Evolutionary conservation across 306 rosid genomes (phyloP), one percentile per base, ranked within the genome.

Genomic region (Lotus japonicus): DNA sequence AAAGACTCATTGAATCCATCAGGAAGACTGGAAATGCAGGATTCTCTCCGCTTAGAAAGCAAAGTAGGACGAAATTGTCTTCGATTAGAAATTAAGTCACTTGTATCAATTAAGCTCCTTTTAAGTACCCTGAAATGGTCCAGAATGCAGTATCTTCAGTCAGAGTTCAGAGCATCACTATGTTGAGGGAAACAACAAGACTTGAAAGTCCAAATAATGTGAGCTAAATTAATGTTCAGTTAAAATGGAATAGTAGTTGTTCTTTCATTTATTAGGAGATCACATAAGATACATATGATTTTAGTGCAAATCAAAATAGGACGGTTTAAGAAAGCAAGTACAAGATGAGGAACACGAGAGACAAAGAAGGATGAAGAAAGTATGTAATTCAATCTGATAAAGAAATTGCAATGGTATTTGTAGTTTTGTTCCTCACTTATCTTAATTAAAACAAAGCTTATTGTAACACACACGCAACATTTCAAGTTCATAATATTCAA

Each of bases 31-130:
- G 75, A 60, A 66, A 73, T 64, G 54, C 1, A 67, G 79, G 44
- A 53, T 52, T 84, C 71, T 76, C 66, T 79, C 74, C 79, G 67
- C 15, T 28, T 78, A 63, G 85, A 51, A 61, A 50, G 77, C 35
- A 66, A 64, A 76, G 82, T 70, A 59, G 4, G 59, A 23, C 50
- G 77, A 42, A 69, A 65, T 77, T 79, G 80, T 70, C 76, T 85
- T 67, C 89, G 79, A 73, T 79, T 75, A 61, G 79, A 64, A 76
- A 90, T 64, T 74, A 90, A 64, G 77, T 82, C 88, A 18, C 85
- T 81, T 16, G 90, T 55, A 57, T 86, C 86, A 9, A 7, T 5
- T 73, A 86, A 75, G 63, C 82, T 43, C 78, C 67, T 63, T 75
- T 36, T 84, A 67, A 90, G 54, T 39, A 62, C 74, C 84, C 98